Evolutionary conservation across 106 monocot species (phyloP).

Genomic region (Platanthera zijinensis): DNA sequence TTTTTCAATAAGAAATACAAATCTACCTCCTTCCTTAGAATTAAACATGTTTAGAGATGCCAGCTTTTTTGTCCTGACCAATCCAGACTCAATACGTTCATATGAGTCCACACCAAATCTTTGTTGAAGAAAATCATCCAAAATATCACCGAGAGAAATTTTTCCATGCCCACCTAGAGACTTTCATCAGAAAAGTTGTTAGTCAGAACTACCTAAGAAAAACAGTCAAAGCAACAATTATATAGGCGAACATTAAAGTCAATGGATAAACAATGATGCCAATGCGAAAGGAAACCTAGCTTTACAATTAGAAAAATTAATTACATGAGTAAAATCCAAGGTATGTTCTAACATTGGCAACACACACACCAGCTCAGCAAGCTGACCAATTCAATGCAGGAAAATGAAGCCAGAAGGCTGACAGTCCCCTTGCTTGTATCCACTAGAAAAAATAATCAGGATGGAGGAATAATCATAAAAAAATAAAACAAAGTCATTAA

Average conservation of each 20-base stretch:
- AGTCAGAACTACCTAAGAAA: background rate
- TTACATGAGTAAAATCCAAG: background rate
- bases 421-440: too few relatives aligned
- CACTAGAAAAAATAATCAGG: too few relatives aligned
- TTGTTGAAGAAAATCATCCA: constrained; percentile 90
- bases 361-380: background rate
- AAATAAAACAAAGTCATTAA: too few relatives aligned
- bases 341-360: background rate
- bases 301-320: background rate
- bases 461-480: too few relatives aligned
- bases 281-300: background rate
- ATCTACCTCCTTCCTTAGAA: constrained; percentile 62
- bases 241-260: background rate
- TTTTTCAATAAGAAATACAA: constrained; percentile 83
- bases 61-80: constrained; percentile 50
- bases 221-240: background rate
- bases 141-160: constrained; percentile 66
- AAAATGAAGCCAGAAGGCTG: too few relatives aligned
- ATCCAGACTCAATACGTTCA: constrained; percentile 73
- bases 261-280: background rate
- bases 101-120: constrained; percentile 83
- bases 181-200: constrained; percentile 25
- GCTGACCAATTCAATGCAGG: background rate
- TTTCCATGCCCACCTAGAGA: constrained; percentile 48
- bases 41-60: constrained; percentile 67